phyloP scores from a whole-genome alignment of 495 filamentous ascomycete genomes.

The Astrocystis sublimbata region DNA sequence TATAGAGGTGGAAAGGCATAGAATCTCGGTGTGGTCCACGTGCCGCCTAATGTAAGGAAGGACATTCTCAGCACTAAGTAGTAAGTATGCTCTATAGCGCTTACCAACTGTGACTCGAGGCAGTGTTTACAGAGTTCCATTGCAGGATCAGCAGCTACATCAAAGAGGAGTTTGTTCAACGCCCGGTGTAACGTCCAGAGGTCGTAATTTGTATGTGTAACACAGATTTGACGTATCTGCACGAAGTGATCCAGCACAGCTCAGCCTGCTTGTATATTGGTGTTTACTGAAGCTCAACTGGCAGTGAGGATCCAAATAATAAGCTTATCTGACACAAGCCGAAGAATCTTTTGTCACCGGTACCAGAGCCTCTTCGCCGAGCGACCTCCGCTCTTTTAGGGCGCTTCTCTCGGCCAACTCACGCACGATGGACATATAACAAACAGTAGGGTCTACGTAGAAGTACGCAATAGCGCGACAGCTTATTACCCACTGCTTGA shows the following conservation, averaged over 20 bases:
- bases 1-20: neutral
- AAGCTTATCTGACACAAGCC: neutral
- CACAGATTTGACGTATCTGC: neutral
- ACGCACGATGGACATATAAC: neutral
- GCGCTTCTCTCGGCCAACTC: neutral
- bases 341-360: too few species aligned
- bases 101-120: neutral
- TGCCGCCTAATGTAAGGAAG: neutral
- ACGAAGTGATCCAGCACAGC: neutral
- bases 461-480: neutral
- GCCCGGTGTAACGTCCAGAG: neutral
- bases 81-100: neutral
- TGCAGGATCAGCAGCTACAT: neutral
- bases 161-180: neutral
- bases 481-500: neutral
- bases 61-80: neutral
- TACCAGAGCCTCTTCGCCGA: neutral
- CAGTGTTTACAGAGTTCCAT: neutral
- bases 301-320: neutral
- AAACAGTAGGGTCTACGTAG: neutral
- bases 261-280: neutral
- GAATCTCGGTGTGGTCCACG: neutral
- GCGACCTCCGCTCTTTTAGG: neutral
- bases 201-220: neutral
- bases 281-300: neutral